phyloP scores from a whole-genome alignment of 1,139 yeast genomes.

The Wickerhamomyces sp. region DNA sequence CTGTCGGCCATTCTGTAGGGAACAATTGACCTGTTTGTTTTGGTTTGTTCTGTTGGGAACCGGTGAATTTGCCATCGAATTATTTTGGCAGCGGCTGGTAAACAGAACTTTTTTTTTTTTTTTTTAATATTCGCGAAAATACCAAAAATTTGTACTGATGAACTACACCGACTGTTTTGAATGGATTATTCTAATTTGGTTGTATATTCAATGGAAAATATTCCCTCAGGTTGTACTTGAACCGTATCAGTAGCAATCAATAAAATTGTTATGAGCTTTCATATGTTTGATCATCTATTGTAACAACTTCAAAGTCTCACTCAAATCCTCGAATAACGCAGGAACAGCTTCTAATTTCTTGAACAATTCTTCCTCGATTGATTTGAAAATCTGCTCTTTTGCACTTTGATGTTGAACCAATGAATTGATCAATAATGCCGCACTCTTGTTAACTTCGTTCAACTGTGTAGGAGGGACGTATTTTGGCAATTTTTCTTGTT shows the following conservation, averaged over 20 bases:
- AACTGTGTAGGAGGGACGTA: slow-evolving; percentile 20
- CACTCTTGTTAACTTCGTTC: slow-evolving; percentile 34
- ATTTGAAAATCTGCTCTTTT: slow-evolving; percentile 24
- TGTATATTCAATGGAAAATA: too few species aligned
- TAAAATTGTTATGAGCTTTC: too few species aligned
- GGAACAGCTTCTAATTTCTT: slow-evolving; percentile 29
- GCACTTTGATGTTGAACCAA: slow-evolving; percentile 27
- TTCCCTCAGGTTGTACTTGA: too few species aligned
- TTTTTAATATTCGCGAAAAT: too few species aligned
- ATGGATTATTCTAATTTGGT: too few species aligned
- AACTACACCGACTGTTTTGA: too few species aligned
- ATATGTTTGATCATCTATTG: too few species aligned
- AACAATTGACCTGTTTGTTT: background rate
- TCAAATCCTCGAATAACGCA: slow-evolving; percentile 25
- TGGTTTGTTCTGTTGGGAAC: slow-evolving; percentile 1
- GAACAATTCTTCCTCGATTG: slow-evolving; percentile 25
- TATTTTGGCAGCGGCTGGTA: too few species aligned
- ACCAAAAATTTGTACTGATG: too few species aligned
- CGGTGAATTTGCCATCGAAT: slow-evolving; percentile 8
- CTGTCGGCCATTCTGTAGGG: slow-evolving; percentile 76
- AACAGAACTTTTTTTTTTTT: too few species aligned
- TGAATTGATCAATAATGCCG: slow-evolving; percentile 29
- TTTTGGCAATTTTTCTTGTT: slow-evolving; percentile 12
- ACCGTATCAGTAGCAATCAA: too few species aligned
- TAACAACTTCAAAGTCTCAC: slow-evolving; percentile 15